Evolutionary conservation across 257 asterid species (phyloP), one percentile per base, ranked within the genome.

Genomic region (Gynochthodes officinalis): DNA sequence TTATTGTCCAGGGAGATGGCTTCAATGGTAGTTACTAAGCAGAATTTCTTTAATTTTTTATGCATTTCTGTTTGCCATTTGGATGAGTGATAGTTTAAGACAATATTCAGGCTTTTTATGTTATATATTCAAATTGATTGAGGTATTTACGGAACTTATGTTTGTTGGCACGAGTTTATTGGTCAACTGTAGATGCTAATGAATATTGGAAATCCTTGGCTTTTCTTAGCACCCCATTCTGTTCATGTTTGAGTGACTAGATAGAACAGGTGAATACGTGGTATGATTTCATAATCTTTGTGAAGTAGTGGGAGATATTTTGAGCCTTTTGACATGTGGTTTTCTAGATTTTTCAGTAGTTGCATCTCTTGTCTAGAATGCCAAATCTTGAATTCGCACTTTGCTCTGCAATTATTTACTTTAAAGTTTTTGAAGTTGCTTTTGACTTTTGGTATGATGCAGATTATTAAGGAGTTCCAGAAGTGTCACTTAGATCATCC

Each of bases 401-500:
- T 40, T 21, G 48, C 8, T 0, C 13, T 9, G 58, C 15, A 49
- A 23, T 52, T 21, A 1, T 66, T 28, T 18, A 4, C 7, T 18
- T 28, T 18, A 16, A 39, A 1, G 7, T n/a, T 48, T 32, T 27
- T 28, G 59, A 28, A 11, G 46, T 52, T 64, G 30, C 42, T 33
- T 43, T 30, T 54, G 35, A 37, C 33, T 42, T 64, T 65, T 53
- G 49, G 63, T 73, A 4, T 35, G 67, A 23, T 78, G 59, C 89
- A 90, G 96, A 82, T 90, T 59, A 88, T 90, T 55, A 89, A 90
- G 78, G 67, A 76, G 77, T 90, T 90, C 74, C 96, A 90, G 75
- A 88, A 84, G 81, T 86, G 96, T 73, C 96, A 88, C 69, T 64
- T 76, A 43, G 93, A 88, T 79, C 95, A 90, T 81, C 95, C 96